phyloP scores from a whole-genome alignment of 176 grass and related monocot species.

The Phoenix roebelenii region DNA sequence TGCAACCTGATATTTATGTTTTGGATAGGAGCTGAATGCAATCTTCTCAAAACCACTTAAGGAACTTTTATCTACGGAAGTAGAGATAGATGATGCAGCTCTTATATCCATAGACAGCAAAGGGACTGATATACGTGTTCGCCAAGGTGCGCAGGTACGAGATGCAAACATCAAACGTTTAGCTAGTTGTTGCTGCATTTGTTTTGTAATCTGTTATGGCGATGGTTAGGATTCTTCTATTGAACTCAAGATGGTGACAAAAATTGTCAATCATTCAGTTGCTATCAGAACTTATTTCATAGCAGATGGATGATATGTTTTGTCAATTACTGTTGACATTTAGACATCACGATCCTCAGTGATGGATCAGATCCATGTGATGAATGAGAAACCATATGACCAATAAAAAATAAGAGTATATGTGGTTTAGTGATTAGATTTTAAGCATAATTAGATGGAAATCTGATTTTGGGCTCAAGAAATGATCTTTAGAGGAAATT shows the following conservation, averaged over 20 bases:
- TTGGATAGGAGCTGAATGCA: constrained; percentile 64
- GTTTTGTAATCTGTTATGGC: not conserved
- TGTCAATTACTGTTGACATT: too few relatives aligned
- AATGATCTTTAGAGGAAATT: too few relatives aligned
- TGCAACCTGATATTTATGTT: not conserved
- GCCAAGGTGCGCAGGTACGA: constrained; percentile 93
- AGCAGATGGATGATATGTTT: too few relatives aligned
- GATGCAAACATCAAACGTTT: not conserved
- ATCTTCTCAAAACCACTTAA: constrained; percentile 94
- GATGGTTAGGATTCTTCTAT: not conserved
- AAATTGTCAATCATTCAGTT: not conserved
- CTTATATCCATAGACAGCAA: constrained; percentile 99
- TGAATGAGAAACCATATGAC: too few relatives aligned
- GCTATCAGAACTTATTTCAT: too few relatives aligned
- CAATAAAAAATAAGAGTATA: too few relatives aligned
- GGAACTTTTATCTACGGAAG: constrained; percentile 69
- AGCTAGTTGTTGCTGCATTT: not conserved
- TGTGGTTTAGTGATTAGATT: too few relatives aligned
- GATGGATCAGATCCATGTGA: too few relatives aligned
- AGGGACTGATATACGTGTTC: constrained; percentile 90
- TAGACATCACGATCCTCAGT: too few relatives aligned
- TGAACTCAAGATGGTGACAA: not conserved
- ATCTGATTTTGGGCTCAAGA: too few relatives aligned
- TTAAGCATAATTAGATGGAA: too few relatives aligned
- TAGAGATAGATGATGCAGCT: constrained; percentile 85